Evolutionary conservation across 2,329 filamentous ascomycete genomes (phyloP), one percentile per base, ranked within the genome.

Genomic region (Fusarium guadeloupense): DNA sequence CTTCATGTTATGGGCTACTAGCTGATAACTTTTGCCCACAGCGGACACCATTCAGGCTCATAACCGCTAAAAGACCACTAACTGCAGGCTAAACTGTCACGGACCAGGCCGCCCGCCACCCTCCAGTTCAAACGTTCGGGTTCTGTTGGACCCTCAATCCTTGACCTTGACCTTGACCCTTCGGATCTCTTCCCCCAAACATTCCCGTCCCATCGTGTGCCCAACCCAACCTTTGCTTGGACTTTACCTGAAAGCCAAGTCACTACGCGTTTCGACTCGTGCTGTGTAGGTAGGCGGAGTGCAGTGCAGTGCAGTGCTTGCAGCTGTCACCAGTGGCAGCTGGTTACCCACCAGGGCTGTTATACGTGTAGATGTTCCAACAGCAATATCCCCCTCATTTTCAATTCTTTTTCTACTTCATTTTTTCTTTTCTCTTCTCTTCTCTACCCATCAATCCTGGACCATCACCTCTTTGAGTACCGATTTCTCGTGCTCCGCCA

Each of bases 81-180:
- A 42, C 23, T 30, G 17, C 4, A 40, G 47, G 34, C 43, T 50
- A 45, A 45, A 42, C 33, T 62, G 28, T 17, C 28, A 44, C 47
- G 49, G 62, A 55, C 54, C 62, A 68, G 45, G 54, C 62, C 58
- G 54, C 54, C 59, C 46, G 54, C 64, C 23, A 43, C 35, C 51
- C 41, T 48, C 58, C 39, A 35, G 40, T 61, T 61, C n/a, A n/a
- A n/a, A n/a, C n/a, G n/a, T n/a, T n/a, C n/a, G n/a, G n/a, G n/a
- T n/a, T n/a, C n/a, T 43, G 16, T 34, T 44, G 37, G 28, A 53
- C 54, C 59, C 30, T 28, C 19, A 52, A 48, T 47, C 47, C 42
- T 54, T 33, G 44, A 48, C 53, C 53, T 62, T 34, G 39, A 26
- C 25, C 25, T 56, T 33, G 47, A 48, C 50, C 58, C 53, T 47